These are phyloP conservation scores for Miscanthus sacchariflorus DNA, from an alignment of 202 grass and related monocot genomes.

Conservation along the genomic window DNA sequence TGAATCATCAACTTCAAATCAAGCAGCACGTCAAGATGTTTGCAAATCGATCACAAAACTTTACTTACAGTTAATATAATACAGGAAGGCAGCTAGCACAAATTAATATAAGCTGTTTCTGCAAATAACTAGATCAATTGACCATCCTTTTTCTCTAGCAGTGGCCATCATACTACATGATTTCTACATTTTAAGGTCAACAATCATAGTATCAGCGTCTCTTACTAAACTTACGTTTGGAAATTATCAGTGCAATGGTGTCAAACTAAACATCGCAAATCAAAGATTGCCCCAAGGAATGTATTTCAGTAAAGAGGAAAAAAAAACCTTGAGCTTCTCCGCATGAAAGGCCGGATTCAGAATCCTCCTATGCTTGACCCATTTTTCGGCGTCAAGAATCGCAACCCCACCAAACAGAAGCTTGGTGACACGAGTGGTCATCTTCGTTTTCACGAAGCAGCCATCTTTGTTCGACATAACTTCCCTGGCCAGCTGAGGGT, in stretches of 20 bases:
- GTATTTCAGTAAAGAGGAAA: background rate
- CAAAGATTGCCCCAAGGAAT: background rate
- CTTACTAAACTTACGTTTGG: background rate
- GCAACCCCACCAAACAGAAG: constrained; percentile 45
- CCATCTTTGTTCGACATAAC: constrained; percentile 63
- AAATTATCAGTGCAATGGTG: background rate
- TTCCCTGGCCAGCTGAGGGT: constrained; percentile 62
- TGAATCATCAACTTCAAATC: background rate
- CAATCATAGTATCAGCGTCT: background rate
- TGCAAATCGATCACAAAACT: background rate
- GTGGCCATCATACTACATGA: background rate
- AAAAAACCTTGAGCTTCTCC: constrained; percentile 73
- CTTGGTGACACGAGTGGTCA: background rate
- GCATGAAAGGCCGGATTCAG: constrained; percentile 86
- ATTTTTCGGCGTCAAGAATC: constrained; percentile 65
- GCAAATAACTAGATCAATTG: background rate
- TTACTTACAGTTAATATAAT: background rate
- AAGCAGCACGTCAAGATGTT: background rate
- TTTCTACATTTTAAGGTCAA: background rate
- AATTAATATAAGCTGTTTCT: background rate
- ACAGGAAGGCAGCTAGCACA: background rate
- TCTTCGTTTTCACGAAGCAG: constrained; percentile 50
- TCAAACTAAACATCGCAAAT: background rate
- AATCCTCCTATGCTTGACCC: constrained; percentile 72
- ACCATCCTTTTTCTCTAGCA: background rate